phyloP scores from a whole-genome alignment of 441 rosid genomes.

The Breynia disticha region DNA sequence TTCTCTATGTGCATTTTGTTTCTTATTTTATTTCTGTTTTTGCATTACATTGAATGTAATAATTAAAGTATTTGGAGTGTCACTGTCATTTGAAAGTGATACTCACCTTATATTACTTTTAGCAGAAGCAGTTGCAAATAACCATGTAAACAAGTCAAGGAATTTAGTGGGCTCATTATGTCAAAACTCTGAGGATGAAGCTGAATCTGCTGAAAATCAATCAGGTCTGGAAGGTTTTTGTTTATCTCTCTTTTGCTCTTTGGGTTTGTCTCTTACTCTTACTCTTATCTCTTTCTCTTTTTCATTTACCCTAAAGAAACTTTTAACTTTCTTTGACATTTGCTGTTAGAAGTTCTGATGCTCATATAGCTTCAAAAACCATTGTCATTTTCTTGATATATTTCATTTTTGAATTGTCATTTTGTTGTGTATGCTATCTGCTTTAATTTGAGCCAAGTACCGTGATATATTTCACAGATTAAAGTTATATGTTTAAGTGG shows the following conservation, averaged over 20 bases:
- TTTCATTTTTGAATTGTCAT: too few relatives aligned
- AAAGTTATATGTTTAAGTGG: background rate
- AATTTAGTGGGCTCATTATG: constrained; percentile 20
- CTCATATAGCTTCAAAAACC: too few relatives aligned
- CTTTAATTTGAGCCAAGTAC: too few relatives aligned
- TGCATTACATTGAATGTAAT: background rate
- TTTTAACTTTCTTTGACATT: too few relatives aligned
- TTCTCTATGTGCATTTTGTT: too few relatives aligned
- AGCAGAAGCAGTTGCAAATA: constrained; percentile 33
- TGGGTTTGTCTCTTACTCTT: too few relatives aligned
- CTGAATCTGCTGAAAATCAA: constrained; percentile 21
- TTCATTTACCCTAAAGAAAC: too few relatives aligned
- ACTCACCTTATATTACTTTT: constrained; percentile 10
- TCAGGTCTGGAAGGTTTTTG: constrained; percentile 34
- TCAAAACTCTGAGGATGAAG: constrained; percentile 19
- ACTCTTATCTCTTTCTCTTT: constrained; percentile 3
- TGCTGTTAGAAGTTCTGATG: too few relatives aligned
- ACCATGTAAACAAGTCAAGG: constrained; percentile 5
- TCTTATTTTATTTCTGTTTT: background rate
- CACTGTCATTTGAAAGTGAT: background rate
- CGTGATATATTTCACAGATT: background rate
- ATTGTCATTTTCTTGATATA: too few relatives aligned
- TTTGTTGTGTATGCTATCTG: too few relatives aligned
- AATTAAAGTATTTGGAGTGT: background rate
- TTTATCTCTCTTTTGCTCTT: too few relatives aligned